A percentile compares a stretch with the other conserved stretches of the same genome.
These are phyloP conservation scores for Bruguiera sexangula DNA, from an alignment of 345 rosid genomes.

Conservation along the genomic window DNA sequence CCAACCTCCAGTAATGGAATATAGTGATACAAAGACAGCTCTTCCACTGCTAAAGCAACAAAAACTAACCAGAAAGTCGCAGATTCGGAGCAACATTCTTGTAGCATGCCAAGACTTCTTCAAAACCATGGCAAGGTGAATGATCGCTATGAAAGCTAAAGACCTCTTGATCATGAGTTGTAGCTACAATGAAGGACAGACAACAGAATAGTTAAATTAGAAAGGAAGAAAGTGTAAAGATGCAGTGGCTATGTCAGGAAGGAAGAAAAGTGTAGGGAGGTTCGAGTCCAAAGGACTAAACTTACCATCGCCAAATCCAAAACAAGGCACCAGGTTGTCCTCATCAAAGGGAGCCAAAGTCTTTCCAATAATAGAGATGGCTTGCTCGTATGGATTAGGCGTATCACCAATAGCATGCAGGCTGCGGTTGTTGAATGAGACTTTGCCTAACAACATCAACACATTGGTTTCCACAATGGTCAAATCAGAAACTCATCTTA, in stretches of 20 bases:
- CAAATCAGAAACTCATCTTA: background rate
- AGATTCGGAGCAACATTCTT: constrained; percentile 50
- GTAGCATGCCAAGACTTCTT: constrained; percentile 80
- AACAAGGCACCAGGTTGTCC: constrained; percentile 77
- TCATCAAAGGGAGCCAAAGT: constrained; percentile 85
- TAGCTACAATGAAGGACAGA: constrained; percentile 34
- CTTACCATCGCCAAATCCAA: constrained; percentile 85
- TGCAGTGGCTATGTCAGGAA: background rate
- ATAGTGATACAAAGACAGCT: background rate
- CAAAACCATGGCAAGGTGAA: constrained; percentile 78
- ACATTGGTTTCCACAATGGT: constrained; percentile 12
- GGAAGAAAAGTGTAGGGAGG: background rate
- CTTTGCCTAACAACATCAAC: constrained; percentile 37
- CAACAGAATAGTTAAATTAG: background rate
- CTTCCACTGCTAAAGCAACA: background rate
- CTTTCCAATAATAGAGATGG: constrained; percentile 67
- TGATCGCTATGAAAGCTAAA: constrained; percentile 68
- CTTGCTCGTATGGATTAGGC: constrained; percentile 80
- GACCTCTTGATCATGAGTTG: constrained; percentile 68
- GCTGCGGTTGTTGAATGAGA: constrained; percentile 56
- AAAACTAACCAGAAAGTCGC: constrained; percentile 54
- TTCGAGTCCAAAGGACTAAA: background rate
- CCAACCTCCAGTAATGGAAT: background rate
- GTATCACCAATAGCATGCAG: constrained; percentile 50
- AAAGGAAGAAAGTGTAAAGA: background rate